These are phyloP conservation scores for Candida railenensis DNA, from an alignment of 805 yeast species.

Conservation along the genomic window DNA sequence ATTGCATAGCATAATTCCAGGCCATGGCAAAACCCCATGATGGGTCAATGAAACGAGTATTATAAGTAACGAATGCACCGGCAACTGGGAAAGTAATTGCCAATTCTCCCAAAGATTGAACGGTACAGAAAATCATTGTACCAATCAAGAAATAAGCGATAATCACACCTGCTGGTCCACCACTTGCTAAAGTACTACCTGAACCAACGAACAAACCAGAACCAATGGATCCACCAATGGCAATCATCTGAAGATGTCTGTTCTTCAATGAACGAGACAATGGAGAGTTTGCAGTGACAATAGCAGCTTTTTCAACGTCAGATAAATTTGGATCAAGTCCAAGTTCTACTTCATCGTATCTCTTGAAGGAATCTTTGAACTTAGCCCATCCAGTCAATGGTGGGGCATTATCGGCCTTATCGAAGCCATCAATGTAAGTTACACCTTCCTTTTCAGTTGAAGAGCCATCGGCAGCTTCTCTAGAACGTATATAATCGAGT, in stretches of 20 bases:
- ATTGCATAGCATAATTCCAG: slow-evolving; percentile 50
- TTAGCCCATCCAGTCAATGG: slow-evolving; percentile 14
- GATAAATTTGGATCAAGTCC: slow-evolving; percentile 38
- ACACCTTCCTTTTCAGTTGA: slow-evolving; percentile 37
- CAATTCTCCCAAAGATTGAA: slow-evolving; percentile 60
- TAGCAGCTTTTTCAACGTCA: slow-evolving; percentile 33
- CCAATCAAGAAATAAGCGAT: slow-evolving; percentile 60
- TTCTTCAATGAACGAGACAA: slow-evolving; percentile 52
- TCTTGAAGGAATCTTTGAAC: slow-evolving; percentile 31
- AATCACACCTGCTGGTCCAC: slow-evolving; percentile 75
- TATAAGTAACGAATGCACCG: slow-evolving; percentile 64
- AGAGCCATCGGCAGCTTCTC: slow-evolving; percentile 31
- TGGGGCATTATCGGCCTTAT: slow-evolving; percentile 5
- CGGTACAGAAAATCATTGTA: slow-evolving; percentile 57
- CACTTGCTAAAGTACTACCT: slow-evolving; percentile 55
- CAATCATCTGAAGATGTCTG: slow-evolving; percentile 77
- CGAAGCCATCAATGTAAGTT: slow-evolving; percentile 30
- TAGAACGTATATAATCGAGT: slow-evolving; percentile 37
- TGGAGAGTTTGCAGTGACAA: slow-evolving; percentile 48
- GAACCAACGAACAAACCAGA: slow-evolving; percentile 81
- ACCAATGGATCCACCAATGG: slow-evolving; percentile 82
- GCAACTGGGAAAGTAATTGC: slow-evolving; percentile 64
- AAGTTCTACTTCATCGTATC: slow-evolving; percentile 32
- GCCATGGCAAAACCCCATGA: slow-evolving; percentile 66
- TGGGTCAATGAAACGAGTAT: slow-evolving; percentile 56